Conservation (phyloP, 2,329 filamentous ascomycete genomes). For the Talaromyces sp. region DNA sequence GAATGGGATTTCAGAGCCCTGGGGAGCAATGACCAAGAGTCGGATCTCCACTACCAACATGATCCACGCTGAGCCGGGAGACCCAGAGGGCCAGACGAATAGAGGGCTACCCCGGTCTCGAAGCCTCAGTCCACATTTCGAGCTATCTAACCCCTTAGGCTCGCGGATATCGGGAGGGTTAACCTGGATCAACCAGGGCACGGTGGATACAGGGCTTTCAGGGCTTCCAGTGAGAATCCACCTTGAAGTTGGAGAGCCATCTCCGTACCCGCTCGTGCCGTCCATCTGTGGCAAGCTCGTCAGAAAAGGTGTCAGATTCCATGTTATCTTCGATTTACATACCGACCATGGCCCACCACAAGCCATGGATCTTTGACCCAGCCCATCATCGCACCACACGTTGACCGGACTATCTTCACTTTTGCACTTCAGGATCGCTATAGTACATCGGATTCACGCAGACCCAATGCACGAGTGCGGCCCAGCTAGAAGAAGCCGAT, state of each 20-base stretch:
- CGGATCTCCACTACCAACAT: constrained; percentile 6
- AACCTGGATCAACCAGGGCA: constrained; percentile 15
- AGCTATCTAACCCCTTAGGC: constrained; percentile 21
- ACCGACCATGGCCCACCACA: constrained; percentile 4
- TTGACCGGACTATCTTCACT: neutral
- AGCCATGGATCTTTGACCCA: neutral
- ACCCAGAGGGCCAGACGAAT: constrained; percentile 7
- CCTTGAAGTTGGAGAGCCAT: constrained; percentile 9
- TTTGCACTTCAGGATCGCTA: constrained; percentile 4
- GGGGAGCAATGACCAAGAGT: neutral
- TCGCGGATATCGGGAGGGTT: constrained; percentile 17
- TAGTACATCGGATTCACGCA: neutral
- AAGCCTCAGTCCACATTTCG: constrained; percentile 23
- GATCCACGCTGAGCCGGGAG: constrained; percentile 4
- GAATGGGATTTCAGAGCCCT: neutral
- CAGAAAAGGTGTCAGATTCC: constrained; percentile 18
- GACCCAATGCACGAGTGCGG: constrained; percentile 9
- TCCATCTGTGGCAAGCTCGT: constrained; percentile 17
- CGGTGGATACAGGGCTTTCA: constrained; percentile 17
- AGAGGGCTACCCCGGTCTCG: constrained; percentile 25
- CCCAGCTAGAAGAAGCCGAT: neutral
- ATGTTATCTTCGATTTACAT: constrained; percentile 11
- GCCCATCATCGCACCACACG: neutral
- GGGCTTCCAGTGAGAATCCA: constrained; percentile 12
- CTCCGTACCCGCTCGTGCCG: constrained; percentile 13